Percentiles rank a stretch among this genome's conserved stretches.
Conservation (phyloP, 2,329 filamentous ascomycete species). For the Penicillium sp. region DNA sequence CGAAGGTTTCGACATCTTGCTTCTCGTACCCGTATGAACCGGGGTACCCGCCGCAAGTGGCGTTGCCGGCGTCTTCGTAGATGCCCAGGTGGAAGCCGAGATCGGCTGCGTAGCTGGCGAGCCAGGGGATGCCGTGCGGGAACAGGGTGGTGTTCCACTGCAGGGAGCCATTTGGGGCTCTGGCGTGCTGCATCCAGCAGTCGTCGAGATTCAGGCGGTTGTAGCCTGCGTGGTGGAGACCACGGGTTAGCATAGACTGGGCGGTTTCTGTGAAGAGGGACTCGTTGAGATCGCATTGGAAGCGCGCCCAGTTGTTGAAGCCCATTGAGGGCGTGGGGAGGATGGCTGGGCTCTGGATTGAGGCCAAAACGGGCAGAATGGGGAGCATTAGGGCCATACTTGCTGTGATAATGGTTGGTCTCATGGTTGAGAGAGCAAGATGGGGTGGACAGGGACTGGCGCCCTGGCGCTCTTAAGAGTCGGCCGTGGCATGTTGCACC, state of each 20-base stretch:
- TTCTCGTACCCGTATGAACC: conserved; percentile 46
- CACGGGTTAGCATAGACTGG: conserved; percentile 46
- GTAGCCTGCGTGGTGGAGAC: conserved; percentile 44
- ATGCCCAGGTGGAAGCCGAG: conserved; percentile 50
- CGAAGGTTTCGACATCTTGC: conserved; percentile 44
- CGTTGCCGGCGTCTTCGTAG: conserved; percentile 49
- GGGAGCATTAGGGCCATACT: conserved; percentile 18
- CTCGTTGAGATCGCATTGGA: conserved; percentile 52
- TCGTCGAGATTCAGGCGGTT: conserved; percentile 50
- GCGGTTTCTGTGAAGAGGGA: conserved; percentile 52
- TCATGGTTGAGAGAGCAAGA: background rate
- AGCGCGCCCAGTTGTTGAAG: conserved; percentile 56
- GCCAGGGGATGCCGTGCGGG: conserved; percentile 47
- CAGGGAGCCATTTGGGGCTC: conserved; percentile 41
- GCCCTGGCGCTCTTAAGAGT: too few relatives aligned
- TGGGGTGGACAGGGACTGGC: too few relatives aligned
- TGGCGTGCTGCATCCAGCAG: conserved; percentile 45
- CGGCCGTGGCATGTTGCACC: too few relatives aligned
- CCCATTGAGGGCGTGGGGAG: conserved; percentile 52
- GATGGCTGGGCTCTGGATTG: conserved; percentile 22
- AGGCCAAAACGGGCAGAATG: conserved; percentile 19
- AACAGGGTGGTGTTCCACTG: conserved; percentile 47
- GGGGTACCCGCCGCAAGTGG: conserved; percentile 49
- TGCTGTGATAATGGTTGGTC: background rate
- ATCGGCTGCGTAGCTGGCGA: conserved; percentile 41